A percentile compares a stretch with the other conserved stretches of the same genome.
Conservation (phyloP, 208 protist species). For the Leptomonas seymouri region DNA sequence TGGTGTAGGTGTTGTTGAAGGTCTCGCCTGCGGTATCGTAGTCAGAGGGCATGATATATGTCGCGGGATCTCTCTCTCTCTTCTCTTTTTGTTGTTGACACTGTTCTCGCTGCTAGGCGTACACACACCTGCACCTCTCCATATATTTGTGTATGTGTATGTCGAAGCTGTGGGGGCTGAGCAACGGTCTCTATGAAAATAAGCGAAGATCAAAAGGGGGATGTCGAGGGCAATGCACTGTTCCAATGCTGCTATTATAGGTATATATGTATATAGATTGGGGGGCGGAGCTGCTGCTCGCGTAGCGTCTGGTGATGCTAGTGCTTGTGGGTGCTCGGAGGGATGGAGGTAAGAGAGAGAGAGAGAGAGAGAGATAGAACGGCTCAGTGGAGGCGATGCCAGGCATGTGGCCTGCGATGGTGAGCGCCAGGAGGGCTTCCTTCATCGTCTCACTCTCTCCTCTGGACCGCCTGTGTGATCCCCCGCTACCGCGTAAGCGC, state of each 20-base stretch:
- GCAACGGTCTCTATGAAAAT: too few species aligned
- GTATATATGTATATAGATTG: neutral
- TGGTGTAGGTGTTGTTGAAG: slow-evolving; percentile 72
- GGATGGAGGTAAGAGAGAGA: neutral
- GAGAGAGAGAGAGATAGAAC: slow-evolving; percentile 6
- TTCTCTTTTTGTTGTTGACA: neutral
- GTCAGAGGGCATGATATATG: neutral
- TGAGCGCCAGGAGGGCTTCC: too few species aligned
- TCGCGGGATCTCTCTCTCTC: neutral
- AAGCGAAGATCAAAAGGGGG: neutral
- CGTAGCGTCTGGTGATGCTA: neutral
- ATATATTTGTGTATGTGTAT: neutral
- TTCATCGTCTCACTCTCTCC: too few species aligned
- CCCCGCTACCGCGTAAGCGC: too few species aligned
- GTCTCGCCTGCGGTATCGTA: neutral
- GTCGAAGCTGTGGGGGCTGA: neutral
- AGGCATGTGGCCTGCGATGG: too few species aligned
- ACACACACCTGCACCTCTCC: too few species aligned
- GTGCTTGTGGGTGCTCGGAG: too few species aligned
- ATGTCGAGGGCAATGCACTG: too few species aligned
- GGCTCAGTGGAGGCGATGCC: too few species aligned
- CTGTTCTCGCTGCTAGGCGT: too few species aligned
- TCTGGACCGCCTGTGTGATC: too few species aligned
- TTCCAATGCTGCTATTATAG: too few species aligned
- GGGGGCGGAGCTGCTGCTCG: neutral